Percentiles rank a stretch among this genome's conserved stretches.
Evolutionary conservation across 208 protist genomes (phyloP).

Genomic region (Histomonas meleagridis): DNA sequence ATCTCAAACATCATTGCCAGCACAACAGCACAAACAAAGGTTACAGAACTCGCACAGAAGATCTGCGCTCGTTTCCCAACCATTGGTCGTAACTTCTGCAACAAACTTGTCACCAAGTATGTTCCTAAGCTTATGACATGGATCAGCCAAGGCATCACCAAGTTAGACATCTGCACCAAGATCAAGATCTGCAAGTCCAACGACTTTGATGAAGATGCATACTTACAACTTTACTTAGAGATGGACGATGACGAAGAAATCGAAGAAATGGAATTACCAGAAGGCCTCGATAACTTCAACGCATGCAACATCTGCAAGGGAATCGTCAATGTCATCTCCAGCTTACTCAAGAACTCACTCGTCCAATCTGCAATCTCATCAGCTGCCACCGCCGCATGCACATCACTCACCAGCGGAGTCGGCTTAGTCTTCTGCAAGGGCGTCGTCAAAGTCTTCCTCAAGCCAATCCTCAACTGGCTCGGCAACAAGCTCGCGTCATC

Average conservation of each 20-base stretch:
- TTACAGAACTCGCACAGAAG: neutral
- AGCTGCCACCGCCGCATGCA: too few relatives aligned
- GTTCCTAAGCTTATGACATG: neutral
- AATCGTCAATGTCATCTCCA: neutral
- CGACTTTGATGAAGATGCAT: too few relatives aligned
- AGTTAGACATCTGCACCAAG: neutral
- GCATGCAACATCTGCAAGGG: neutral
- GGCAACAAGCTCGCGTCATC: too few relatives aligned
- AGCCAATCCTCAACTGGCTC: too few relatives aligned
- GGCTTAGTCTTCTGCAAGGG: too few relatives aligned
- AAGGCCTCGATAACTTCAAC: too few relatives aligned
- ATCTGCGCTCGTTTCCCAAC: neutral
- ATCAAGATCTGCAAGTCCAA: neutral
- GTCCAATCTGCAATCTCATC: neutral
- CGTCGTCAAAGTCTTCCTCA: too few relatives aligned
- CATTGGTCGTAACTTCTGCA: neutral
- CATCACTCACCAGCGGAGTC: too few relatives aligned
- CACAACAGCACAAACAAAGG: neutral
- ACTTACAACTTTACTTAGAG: too few relatives aligned
- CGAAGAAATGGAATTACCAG: too few relatives aligned
- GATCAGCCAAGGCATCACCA: neutral
- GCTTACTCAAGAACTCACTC: neutral
- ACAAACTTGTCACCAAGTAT: neutral
- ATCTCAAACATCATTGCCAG: neutral
- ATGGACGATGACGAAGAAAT: too few relatives aligned